phyloP scores from a whole-genome alignment of 2,329 filamentous ascomycete species.

The Coniella lustricola region DNA sequence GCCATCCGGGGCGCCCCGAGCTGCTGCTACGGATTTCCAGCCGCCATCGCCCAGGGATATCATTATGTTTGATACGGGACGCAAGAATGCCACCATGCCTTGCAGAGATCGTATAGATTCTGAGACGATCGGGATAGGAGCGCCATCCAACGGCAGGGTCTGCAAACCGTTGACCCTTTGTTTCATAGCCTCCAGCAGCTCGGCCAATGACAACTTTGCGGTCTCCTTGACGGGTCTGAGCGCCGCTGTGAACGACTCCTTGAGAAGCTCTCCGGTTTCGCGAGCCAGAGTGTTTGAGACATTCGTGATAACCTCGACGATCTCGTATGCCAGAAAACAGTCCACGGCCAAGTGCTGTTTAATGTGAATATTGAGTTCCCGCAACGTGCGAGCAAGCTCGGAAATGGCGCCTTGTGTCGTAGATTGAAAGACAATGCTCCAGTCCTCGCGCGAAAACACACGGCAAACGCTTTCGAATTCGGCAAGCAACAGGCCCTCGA shows the following conservation, averaged over 20 bases:
- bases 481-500: conserved; percentile 79
- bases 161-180: conserved; percentile 60
- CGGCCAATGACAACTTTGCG: conserved; percentile 75
- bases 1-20: conserved; percentile 52
- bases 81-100: conserved; percentile 78
- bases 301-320: conserved; percentile 80
- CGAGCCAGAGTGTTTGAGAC: conserved; percentile 74
- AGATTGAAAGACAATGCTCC: conserved; percentile 68
- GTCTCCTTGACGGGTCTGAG: conserved; percentile 88
- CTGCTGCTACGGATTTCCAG: conserved; percentile 57
- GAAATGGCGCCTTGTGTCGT: conserved; percentile 72
- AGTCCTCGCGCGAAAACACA: conserved; percentile 81
- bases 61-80: conserved; percentile 82
- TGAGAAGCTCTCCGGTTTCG: conserved; percentile 72
- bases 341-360: conserved; percentile 80
- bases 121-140: conserved; percentile 67
- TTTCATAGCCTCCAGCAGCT: conserved; percentile 77
- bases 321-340: conserved; percentile 91
- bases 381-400: conserved; percentile 77
- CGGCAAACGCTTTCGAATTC: conserved; percentile 88
- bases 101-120: conserved; percentile 84
- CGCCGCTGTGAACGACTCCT: conserved; percentile 73
- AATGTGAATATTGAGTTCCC: conserved; percentile 85
- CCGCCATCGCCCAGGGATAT: conserved; percentile 88
- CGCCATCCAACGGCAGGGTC: conserved; percentile 69